Evolutionary conservation across 2,329 filamentous ascomycete species (phyloP), one percentile per base, ranked within the genome.

Genomic region (Botrytis hyacinthi): DNA sequence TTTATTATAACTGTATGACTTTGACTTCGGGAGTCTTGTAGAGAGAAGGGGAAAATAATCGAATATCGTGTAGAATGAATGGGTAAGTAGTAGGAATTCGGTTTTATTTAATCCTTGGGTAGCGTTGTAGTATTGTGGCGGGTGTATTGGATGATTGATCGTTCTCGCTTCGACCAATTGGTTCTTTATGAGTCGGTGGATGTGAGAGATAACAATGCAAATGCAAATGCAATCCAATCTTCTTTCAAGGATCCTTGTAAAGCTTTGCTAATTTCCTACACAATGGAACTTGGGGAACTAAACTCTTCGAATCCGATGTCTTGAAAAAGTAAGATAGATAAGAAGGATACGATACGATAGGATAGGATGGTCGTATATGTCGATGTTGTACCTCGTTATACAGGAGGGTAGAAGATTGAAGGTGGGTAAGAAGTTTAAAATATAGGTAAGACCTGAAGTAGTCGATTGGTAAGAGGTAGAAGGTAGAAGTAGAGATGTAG

Each of bases 11-110:
- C 7, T 72, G 70, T 66, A 66, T 63, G 46, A 71, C 60, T 59
- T 57, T 63, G 46, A 71, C 60, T 59, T 57, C 70, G 61, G 61
- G n/a, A 66, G 46, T 46, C n/a, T 20, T 29, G 51, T 29, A n/a
- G 35, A 62, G 37, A 42, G 37, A 26, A 48, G 42, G 60, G 22
- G 60, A n/a, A 29, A 40, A 18, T 4, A 40, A 44, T 4, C 10
- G 37, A 18, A 44, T 29, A 20, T 29, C 22, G 60, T 42, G 14
- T 10, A 63, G 26, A 29, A 44, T 62, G 26, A 29, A 63, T 42
- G 8, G 16, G 22, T 42, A 32, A 54, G 48, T 54, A 18, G 16
- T n/a, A 48, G 65, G 46, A 40, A 40, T 54, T 37, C 9, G 65
- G 16, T 54, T 29, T 29, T 68, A 42, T 68, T 57, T 68, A 48